These are phyloP conservation scores for Aspergillus sp. DNA, from an alignment of 2,329 filamentous ascomycete species.

Conservation along the genomic window DNA sequence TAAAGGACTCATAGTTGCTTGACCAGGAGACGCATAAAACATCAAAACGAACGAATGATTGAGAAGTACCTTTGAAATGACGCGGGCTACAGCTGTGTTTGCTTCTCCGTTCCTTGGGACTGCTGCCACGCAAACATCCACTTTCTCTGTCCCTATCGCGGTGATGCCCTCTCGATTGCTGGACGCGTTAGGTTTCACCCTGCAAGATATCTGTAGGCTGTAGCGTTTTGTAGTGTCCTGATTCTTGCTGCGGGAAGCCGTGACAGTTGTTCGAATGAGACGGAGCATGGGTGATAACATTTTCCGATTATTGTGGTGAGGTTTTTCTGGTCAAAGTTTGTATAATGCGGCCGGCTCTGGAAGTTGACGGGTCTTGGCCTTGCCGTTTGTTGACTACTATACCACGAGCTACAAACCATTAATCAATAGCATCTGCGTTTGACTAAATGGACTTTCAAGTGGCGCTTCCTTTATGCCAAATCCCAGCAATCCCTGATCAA, in stretches of 20 bases:
- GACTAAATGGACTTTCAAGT: too few species aligned
- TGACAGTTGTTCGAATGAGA: constrained; percentile 9
- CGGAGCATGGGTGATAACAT: constrained; percentile 14
- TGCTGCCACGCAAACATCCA: constrained; percentile 67
- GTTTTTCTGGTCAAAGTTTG: neutral
- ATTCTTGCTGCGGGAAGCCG: constrained; percentile 8
- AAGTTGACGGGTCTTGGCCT: too few species aligned
- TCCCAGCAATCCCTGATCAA: too few species aligned
- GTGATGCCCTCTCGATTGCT: constrained; percentile 62
- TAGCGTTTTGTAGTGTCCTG: constrained; percentile 16
- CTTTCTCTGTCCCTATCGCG: constrained; percentile 54
- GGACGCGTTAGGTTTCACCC: constrained; percentile 66
- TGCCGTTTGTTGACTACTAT: too few species aligned
- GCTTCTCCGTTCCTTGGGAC: constrained; percentile 67
- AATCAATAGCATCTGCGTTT: too few species aligned
- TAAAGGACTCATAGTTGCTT: neutral
- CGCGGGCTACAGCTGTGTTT: constrained; percentile 63
- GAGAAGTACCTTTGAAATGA: constrained; percentile 58
- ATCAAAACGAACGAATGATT: neutral
- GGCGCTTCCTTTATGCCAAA: too few species aligned
- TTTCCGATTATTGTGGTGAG: neutral
- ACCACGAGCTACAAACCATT: too few species aligned
- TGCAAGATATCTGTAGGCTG: constrained; percentile 62
- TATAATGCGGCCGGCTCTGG: neutral
- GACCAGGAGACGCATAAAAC: neutral